Evolutionary conservation across 306 rosid species (phyloP), one percentile per base, ranked within the genome.

Genomic region (Adenanthera pavonina): DNA sequence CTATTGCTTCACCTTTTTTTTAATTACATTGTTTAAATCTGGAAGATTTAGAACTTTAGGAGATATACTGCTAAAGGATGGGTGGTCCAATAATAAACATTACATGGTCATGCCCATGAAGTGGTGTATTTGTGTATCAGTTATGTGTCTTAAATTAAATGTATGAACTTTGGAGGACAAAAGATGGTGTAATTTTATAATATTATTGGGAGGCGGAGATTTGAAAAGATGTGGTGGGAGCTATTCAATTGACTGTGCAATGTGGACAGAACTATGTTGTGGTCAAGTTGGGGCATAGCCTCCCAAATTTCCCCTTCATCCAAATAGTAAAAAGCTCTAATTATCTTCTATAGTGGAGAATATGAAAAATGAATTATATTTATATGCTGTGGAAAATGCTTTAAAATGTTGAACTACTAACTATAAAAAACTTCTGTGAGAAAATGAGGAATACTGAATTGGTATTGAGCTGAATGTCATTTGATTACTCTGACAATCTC

Each of bases 381-480:
- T 36, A 3, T 53, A 56, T 56, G 17, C 44, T 14, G 5, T 70
- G 48, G 61, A 59, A 61, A 51, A 62, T 71, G 82, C 61, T 82
- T 33, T 76, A 11, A 44, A 52, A 33, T 46, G n/a, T 34, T 44
- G 2, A 12, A n/a, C 52, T 15, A 7, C 9, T 34, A 52, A 9
- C 43, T 12, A 8, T 8, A 3, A 71, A 61, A 54, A 16, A 11
- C 61, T 40, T 38, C 3, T 72, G 2, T 72, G 43, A 30, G 4
- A n/a, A 72, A 77, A 61, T 77, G 34, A 10, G 75, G 2, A 77
- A 34, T 51, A 3, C 8, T 25, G 25, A 10, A 35, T 43, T 52
- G 33, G 14, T 52, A 41, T 77, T 78, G 6, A 25, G 71, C 69
- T 46, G 20, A 64, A 78, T 40, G 57, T 16, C 62, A 61, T 14